A percentile compares a stretch with the other conserved stretches of the same genome.
These are phyloP conservation scores for Kazachstania psychrophila DNA, from an alignment of 805 yeast genomes.

Conservation along the genomic window DNA sequence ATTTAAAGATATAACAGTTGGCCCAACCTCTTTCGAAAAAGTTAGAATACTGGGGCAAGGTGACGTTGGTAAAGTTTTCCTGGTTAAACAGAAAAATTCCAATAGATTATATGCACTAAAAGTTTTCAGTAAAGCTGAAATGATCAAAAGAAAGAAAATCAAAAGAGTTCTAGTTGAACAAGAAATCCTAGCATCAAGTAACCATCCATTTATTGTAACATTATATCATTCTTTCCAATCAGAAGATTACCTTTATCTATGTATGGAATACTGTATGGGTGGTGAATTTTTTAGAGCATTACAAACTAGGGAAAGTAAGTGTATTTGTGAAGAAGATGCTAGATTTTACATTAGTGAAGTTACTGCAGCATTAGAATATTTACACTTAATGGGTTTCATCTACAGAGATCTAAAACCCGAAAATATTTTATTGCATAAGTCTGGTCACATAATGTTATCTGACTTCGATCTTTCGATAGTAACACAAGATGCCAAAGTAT, in stretches of 20 bases:
- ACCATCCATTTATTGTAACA: conserved; percentile 95
- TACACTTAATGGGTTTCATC: conserved; percentile 94
- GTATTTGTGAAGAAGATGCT: conserved; percentile 82
- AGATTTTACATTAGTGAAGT: conserved; percentile 94
- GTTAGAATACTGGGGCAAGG: conserved; percentile 90
- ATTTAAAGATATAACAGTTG: conserved; percentile 69
- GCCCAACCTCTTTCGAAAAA: conserved; percentile 82
- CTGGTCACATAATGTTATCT: conserved; percentile 96
- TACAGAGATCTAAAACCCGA: conserved; percentile 96
- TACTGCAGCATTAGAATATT: conserved; percentile 89
- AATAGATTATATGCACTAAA: conserved; percentile 85
- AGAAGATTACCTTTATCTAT: conserved; percentile 78
- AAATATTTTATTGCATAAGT: conserved; percentile 84
- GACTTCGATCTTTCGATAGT: conserved; percentile 95
- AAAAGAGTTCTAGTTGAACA: conserved; percentile 94
- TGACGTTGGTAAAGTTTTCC: conserved; percentile 93
- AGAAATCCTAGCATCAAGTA: conserved; percentile 87
- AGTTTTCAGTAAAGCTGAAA: conserved; percentile 79
- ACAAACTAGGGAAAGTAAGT: conserved; percentile 80
- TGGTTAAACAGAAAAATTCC: conserved; percentile 74
- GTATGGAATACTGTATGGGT: conserved; percentile 99
- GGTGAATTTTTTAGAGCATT: conserved; percentile 96
- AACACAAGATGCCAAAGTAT: conserved; percentile 44
- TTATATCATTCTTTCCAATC: conserved; percentile 94
- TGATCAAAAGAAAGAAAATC: conserved; percentile 90